Evolutionary conservation across 2,329 filamentous ascomycete genomes (phyloP).

Genomic region (Fusarium anthophilum): DNA sequence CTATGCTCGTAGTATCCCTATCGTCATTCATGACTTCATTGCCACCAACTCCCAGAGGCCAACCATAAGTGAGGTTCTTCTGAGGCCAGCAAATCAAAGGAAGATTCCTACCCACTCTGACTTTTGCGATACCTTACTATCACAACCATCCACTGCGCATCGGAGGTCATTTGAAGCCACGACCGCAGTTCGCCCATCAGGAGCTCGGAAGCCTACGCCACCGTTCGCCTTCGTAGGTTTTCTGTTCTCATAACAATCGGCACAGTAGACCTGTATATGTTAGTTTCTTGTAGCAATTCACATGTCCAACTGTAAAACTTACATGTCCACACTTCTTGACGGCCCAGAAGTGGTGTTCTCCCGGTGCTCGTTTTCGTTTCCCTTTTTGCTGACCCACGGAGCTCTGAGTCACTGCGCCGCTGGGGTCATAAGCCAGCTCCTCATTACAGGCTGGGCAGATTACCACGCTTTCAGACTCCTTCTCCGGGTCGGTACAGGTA

Average conservation of each 20-base stretch:
- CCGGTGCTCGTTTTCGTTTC: slow-evolving; percentile 59
- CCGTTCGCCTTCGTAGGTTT: slow-evolving; percentile 49
- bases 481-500: slow-evolving; percentile 54
- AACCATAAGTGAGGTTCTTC: background rate
- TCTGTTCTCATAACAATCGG: slow-evolving; percentile 67
- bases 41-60: background rate
- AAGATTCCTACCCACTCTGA: slow-evolving; percentile 70
- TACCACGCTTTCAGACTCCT: slow-evolving; percentile 73
- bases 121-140: slow-evolving; percentile 63
- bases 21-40: slow-evolving; percentile 33
- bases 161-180: slow-evolving; percentile 48
- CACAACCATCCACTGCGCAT: slow-evolving; percentile 68
- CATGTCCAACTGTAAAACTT: slow-evolving; percentile 44
- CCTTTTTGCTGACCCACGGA: slow-evolving; percentile 37
- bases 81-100: slow-evolving; percentile 52
- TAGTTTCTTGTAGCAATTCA: background rate
- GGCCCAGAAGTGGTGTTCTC: slow-evolving; percentile 91
- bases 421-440: slow-evolving; percentile 80
- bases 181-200: slow-evolving; percentile 42
- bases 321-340: slow-evolving; percentile 93
- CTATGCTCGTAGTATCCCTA: slow-evolving; percentile 21
- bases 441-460: slow-evolving; percentile 88
- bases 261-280: slow-evolving; percentile 67
- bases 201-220: slow-evolving; percentile 52
- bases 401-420: slow-evolving; percentile 43